Conservation (phyloP, 768 basidiomycete species). For the Leccinum fibrillosum region DNA sequence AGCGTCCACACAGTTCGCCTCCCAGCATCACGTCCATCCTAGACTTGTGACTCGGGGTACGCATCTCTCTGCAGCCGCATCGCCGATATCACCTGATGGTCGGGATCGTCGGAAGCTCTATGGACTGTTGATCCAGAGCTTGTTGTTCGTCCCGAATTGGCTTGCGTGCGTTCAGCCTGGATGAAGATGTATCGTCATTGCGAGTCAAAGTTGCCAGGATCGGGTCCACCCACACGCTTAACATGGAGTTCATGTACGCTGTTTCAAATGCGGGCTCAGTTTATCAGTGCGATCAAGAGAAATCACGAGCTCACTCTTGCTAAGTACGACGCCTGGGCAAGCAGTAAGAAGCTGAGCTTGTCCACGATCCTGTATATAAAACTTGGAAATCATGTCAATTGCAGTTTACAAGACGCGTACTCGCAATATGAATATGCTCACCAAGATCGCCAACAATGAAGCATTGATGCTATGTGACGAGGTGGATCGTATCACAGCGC, state of each 20-base stretch:
- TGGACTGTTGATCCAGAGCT: not conserved
- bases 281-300: not conserved
- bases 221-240: constrained; percentile 19
- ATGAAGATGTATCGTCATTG: not conserved
- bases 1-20: not conserved
- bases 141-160: constrained; percentile 16
- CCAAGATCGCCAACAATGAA: constrained; percentile 7
- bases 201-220: not conserved
- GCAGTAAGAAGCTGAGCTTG: constrained; percentile 4
- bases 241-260: constrained; percentile 25
- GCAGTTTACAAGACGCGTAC: too few species aligned
- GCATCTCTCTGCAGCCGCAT: not conserved
- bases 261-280: not conserved
- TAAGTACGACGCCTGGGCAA: constrained; percentile 10
- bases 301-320: constrained; percentile 12
- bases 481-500: not conserved
- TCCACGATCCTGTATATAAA: constrained; percentile 6
- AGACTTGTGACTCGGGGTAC: too few species aligned
- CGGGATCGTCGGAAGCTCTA: not conserved
- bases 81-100: not conserved
- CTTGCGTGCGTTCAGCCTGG: constrained; percentile 16
- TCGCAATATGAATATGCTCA: not conserved
- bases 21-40: not conserved
- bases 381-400: constrained; percentile 10
- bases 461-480: constrained; percentile 6